Evolutionary conservation across 345 rosid species (phyloP).

Genomic region (Euphorbia peplus): DNA sequence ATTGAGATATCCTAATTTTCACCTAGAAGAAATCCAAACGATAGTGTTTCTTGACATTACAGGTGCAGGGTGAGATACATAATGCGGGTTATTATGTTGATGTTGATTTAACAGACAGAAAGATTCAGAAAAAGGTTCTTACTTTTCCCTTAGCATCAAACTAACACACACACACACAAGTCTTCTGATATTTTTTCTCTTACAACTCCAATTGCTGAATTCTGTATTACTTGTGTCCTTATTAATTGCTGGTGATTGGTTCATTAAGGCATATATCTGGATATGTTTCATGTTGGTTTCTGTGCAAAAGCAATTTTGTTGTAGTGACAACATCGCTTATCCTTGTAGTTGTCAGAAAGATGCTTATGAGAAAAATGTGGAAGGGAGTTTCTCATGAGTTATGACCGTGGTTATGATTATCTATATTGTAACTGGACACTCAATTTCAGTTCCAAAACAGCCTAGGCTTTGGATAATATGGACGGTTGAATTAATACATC

Average conservation of each 20-base stretch:
- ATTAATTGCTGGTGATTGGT: not conserved
- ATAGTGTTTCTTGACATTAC: constrained; percentile 15
- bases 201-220: not conserved
- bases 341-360: not conserved
- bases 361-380: not conserved
- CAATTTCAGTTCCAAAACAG: not conserved
- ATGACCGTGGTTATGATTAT: not conserved
- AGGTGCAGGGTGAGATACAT: constrained; percentile 66
- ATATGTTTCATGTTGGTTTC: not conserved
- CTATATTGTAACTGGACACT: not conserved
- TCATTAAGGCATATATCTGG: not conserved
- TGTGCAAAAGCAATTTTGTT: not conserved
- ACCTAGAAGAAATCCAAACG: not conserved
- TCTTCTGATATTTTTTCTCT: not conserved
- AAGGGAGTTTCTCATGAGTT: not conserved
- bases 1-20: not conserved
- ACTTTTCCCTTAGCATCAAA: not conserved
- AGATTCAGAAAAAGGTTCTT: constrained; percentile 85
- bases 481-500: not conserved
- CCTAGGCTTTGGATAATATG: not conserved
- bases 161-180: not conserved
- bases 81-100: constrained; percentile 77
- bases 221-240: not conserved
- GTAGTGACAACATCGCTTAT: not conserved
- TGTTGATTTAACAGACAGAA: constrained; percentile 72